Conservation (phyloP, 805 yeast genomes). For the Wickerhamia fluorescens region DNA sequence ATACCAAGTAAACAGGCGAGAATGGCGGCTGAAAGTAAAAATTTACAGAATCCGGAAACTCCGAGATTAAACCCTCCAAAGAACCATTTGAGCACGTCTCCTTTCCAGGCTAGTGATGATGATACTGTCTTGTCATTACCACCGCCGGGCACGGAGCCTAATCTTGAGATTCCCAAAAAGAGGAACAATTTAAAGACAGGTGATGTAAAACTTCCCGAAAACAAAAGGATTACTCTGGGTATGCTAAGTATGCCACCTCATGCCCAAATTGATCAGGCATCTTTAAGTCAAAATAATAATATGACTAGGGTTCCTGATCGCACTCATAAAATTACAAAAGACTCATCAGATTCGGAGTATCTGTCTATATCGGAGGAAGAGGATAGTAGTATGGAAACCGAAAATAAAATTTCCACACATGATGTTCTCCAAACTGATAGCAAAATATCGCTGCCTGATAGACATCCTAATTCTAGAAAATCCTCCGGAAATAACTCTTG, state of each 20-base stretch:
- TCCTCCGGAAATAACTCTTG: background rate
- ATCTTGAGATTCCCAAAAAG: constrained; percentile 25
- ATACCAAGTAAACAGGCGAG: constrained; percentile 15
- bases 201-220: constrained; percentile 5
- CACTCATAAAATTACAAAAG: too few relatives aligned
- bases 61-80: constrained; percentile 1
- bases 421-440: too few relatives aligned
- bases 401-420: background rate
- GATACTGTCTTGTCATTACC: constrained; percentile 23
- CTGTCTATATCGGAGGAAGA: background rate
- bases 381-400: background rate
- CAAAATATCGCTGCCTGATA: too few relatives aligned
- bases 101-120: too few relatives aligned
- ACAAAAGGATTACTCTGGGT: constrained; percentile 33
- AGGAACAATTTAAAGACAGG: constrained; percentile 2
- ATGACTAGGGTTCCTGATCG: too few relatives aligned
- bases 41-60: constrained; percentile 1
- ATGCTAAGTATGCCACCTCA: constrained; percentile 32
- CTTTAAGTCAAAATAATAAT: background rate
- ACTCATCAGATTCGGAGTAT: background rate
- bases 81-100: constrained; percentile 2
- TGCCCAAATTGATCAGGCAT: constrained; percentile 14
- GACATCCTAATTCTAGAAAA: background rate
- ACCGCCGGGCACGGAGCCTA: constrained; percentile 23
- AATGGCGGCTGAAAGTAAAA: background rate